Evolutionary conservation across 2,329 filamentous ascomycete species (phyloP).

Genomic region (Curvularia verruculosa): DNA sequence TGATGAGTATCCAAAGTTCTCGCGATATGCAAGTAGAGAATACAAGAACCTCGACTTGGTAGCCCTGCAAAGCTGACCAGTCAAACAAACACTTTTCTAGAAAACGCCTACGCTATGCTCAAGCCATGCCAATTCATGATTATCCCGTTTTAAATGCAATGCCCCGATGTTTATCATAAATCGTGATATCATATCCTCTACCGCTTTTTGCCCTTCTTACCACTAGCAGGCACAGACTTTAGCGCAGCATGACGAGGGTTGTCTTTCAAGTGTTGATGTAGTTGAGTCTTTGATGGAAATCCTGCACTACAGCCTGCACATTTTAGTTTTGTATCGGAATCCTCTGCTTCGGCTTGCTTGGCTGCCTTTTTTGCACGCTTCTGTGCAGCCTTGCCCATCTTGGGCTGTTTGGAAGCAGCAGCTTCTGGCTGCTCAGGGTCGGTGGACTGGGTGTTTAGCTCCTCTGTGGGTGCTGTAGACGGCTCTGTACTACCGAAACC

Average conservation of each 20-base stretch:
- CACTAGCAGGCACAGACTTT: conserved; percentile 18
- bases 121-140: not conserved
- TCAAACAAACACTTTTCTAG: not conserved
- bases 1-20: not conserved
- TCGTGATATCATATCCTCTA: conserved; percentile 11
- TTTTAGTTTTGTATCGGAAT: conserved; percentile 59
- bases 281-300: conserved; percentile 75
- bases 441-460: conserved; percentile 10
- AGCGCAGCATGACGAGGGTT: conserved; percentile 66
- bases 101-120: conserved; percentile 4
- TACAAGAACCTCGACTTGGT: not conserved
- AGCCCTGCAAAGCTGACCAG: not conserved
- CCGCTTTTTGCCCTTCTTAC: conserved; percentile 34
- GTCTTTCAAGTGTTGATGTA: conserved; percentile 76
- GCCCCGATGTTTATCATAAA: not conserved
- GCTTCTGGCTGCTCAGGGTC: conserved; percentile 8
- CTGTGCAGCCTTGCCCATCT: conserved; percentile 56
- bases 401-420: conserved; percentile 32
- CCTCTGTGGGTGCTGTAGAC: conserved; percentile 10
- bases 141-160: not conserved
- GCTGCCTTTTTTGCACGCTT: conserved; percentile 56
- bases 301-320: conserved; percentile 79
- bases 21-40: not conserved
- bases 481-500: conserved; percentile 16
- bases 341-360: conserved; percentile 44